These are phyloP conservation scores for Talaromyces rugulosus DNA, from an alignment of 2,329 filamentous ascomycete species.

Conservation along the genomic window DNA sequence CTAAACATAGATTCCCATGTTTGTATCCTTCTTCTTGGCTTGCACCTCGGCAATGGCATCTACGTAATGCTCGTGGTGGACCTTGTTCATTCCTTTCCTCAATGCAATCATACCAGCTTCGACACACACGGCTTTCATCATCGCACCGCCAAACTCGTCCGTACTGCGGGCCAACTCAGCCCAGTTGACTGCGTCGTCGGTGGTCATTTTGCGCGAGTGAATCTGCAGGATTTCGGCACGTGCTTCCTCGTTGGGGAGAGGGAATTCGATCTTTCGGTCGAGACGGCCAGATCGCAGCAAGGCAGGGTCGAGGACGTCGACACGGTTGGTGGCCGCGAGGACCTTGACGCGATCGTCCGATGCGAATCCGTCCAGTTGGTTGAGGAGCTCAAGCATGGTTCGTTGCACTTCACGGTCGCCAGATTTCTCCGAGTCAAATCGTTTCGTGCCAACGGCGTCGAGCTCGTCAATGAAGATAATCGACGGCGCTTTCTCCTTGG, in stretches of 20 bases:
- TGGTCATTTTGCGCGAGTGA: slow-evolving; percentile 97
- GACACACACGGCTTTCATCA: slow-evolving; percentile 97
- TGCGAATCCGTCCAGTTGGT: slow-evolving; percentile 96
- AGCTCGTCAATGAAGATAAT: slow-evolving; percentile 99
- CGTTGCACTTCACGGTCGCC: slow-evolving; percentile 97
- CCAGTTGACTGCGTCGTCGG: slow-evolving; percentile 93
- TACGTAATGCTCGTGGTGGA: slow-evolving; percentile 96
- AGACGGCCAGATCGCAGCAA: slow-evolving; percentile 86
- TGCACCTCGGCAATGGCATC: slow-evolving; percentile 95
- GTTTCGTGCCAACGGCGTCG: slow-evolving; percentile 96
- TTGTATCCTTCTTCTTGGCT: slow-evolving; percentile 80
- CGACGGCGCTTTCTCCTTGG: slow-evolving; percentile 96
- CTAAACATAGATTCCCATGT: slow-evolving; percentile 43
- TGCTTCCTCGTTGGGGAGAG: slow-evolving; percentile 94
- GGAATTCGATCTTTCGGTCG: slow-evolving; percentile 97
- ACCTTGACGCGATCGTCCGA: slow-evolving; percentile 97
- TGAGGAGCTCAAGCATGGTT: slow-evolving; percentile 97
- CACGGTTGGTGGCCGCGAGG: slow-evolving; percentile 86
- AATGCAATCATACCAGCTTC: slow-evolving; percentile 99
- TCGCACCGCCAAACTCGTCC: slow-evolving; percentile 95
- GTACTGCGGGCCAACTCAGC: slow-evolving; percentile 90
- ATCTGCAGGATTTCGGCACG: slow-evolving; percentile 96
- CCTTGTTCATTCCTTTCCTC: slow-evolving; percentile 90
- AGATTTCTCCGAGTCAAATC: slow-evolving; percentile 97
- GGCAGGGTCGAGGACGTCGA: slow-evolving; percentile 89